These are phyloP conservation scores for Candida sp. DNA, from an alignment of 1,139 yeast genomes.

Conservation along the genomic window DNA sequence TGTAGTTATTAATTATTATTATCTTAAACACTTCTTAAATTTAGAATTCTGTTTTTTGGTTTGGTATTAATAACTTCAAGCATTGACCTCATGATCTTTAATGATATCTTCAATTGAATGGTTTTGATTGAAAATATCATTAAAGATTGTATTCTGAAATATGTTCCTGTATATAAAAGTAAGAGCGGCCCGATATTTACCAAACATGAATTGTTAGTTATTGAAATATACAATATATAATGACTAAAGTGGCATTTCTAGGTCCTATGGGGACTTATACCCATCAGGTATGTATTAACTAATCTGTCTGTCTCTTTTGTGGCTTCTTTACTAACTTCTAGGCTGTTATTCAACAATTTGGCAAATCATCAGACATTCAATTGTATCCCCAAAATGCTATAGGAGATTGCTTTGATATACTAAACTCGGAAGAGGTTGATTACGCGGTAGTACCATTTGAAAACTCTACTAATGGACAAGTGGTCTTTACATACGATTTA, in stretches of 20 bases:
- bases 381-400: slow-evolving; percentile 49
- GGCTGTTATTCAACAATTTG: slow-evolving; percentile 81
- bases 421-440: slow-evolving; percentile 48
- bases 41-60: too few species aligned
- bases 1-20: slow-evolving; percentile 17
- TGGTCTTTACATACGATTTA: slow-evolving; percentile 78
- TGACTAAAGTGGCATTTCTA: slow-evolving; percentile 57
- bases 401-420: slow-evolving; percentile 59
- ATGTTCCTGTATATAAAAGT: neutral
- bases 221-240: too few species aligned
- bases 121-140: slow-evolving; percentile 1
- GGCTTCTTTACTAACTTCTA: slow-evolving; percentile 12
- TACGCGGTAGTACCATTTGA: slow-evolving; percentile 90
- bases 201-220: too few species aligned
- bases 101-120: slow-evolving; percentile 1
- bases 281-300: slow-evolving; percentile 71
- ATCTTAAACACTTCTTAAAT: too few species aligned
- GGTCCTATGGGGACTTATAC: slow-evolving; percentile 95
- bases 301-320: neutral
- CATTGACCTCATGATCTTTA: neutral
- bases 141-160: too few species aligned
- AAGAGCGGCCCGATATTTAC: too few species aligned
- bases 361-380: slow-evolving; percentile 27
- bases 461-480: slow-evolving; percentile 94
- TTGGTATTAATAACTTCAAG: slow-evolving; percentile 1